A percentile compares a stretch with the other conserved stretches of the same genome.
These are phyloP conservation scores for Amanita phalloides DNA, from an alignment of 768 basidiomycete species.

Conservation along the genomic window DNA sequence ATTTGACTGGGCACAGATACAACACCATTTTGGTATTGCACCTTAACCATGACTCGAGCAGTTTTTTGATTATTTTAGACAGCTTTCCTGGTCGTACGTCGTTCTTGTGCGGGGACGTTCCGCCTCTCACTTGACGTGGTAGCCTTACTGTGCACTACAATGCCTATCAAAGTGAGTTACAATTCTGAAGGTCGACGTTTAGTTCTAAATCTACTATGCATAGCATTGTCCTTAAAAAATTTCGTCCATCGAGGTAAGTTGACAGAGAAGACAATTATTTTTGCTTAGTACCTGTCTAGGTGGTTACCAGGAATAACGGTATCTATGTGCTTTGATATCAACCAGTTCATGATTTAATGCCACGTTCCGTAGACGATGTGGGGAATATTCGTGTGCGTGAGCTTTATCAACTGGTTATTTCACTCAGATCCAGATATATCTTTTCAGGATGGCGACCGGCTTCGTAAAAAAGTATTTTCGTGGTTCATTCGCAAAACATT, in stretches of 20 bases:
- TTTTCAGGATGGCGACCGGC: constrained; percentile 47
- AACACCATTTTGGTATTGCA: constrained; percentile 49
- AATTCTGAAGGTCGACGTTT: not conserved
- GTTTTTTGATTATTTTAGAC: no score
- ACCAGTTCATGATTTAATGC: not conserved
- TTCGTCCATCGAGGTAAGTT: constrained; percentile 48
- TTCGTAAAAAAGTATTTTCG: constrained; percentile 49
- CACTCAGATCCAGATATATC: not conserved
- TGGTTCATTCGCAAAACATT: not conserved
- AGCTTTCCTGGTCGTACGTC: no score
- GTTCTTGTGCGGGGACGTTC: no score
- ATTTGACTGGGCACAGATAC: constrained; percentile 47
- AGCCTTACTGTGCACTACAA: no score
- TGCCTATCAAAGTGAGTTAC: no score
- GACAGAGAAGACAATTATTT: no score
- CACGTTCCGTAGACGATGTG: constrained; percentile 35
- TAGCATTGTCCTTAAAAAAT: constrained; percentile 47
- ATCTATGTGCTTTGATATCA: constrained; percentile 8
- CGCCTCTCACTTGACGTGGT: no score
- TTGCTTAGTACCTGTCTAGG: constrained; percentile 12
- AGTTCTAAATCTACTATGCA: no score
- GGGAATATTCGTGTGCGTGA: constrained; percentile 50
- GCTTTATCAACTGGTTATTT: not conserved
- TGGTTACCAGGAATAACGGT: constrained; percentile 65
- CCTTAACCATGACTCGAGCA: not conserved